Evolutionary conservation across 352 stramenopile species (phyloP), one percentile per base, ranked within the genome.

Genomic region (Elongisporangium prolatum): DNA sequence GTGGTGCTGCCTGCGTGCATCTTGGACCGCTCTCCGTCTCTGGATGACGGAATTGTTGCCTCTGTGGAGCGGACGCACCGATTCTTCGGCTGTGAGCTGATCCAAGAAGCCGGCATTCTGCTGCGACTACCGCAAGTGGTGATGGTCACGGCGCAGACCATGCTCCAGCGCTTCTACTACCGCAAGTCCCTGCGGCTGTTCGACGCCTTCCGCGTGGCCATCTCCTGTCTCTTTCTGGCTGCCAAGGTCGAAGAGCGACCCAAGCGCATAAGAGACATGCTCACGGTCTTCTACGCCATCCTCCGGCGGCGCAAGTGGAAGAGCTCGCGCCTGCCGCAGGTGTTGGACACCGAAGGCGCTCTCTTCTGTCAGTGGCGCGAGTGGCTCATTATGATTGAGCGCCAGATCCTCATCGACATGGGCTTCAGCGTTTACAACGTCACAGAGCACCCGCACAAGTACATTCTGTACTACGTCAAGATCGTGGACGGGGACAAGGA

Each of bases 391-490:
- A 84, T 88, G 58, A 77, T 96, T 16, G 91, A 98, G 69, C 69
- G 88, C 14, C 82, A 96, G 60, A 69, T 98, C 47, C 86, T 98
- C 40, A 97, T 97, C 53, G 88, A 97, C 48, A 63, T 97, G n/a
- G 91, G 91, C 54, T 98, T 98, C 58, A 92, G 85, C 49, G 71
- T 98, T 56, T 97, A 98, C 71, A 93, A 82, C 54, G 87, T 96
- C 63, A 92, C 88, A 60, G 88, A 97, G 63, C 91, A 97, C 61
- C 88, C 90, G 50, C 91, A 97, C 80, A 96, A 97, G 76, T 97
- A 93, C 63, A 91, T 97, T 56, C 60, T 97, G 50, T 97, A 97
- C 71, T 97, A 97, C 63, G 69, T 97, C 61, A 96, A 96, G 57
- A 74, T 96, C 48, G 69, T 97, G 54, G 79, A 91, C 50, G 78